Conservation (phyloP, 176 grass and related monocot species). For the Metroxylon sagu region DNA sequence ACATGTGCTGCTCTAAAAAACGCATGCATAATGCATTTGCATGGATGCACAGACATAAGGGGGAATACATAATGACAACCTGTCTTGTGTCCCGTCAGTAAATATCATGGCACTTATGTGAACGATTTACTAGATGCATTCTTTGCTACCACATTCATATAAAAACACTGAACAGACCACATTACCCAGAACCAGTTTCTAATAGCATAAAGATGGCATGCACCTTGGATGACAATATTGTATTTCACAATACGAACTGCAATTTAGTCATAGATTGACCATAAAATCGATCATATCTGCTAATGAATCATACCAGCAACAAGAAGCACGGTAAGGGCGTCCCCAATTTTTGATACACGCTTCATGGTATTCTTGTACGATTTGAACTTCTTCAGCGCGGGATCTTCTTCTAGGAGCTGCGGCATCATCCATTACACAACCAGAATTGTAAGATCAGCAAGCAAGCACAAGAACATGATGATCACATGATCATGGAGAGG, state of each 20-base stretch:
- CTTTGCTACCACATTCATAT: too few relatives aligned
- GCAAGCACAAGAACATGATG: too few relatives aligned
- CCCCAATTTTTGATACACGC: constrained; percentile 53
- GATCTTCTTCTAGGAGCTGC: constrained; percentile 73
- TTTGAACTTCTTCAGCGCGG: constrained; percentile 63
- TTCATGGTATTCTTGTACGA: constrained; percentile 63
- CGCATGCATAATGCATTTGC: too few relatives aligned
- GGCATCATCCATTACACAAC: not conserved
- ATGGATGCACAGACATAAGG: too few relatives aligned
- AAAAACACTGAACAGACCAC: too few relatives aligned
- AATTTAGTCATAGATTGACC: not conserved
- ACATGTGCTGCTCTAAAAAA: too few relatives aligned
- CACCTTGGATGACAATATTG: not conserved
- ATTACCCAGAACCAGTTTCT: too few relatives aligned
- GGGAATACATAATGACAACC: too few relatives aligned
- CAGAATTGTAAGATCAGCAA: not conserved
- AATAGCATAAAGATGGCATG: too few relatives aligned
- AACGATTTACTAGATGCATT: too few relatives aligned
- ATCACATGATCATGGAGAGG: not conserved
- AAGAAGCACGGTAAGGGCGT: constrained; percentile 40
- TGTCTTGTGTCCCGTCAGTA: too few relatives aligned
- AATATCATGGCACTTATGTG: too few relatives aligned
- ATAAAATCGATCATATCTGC: not conserved
- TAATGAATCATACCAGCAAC: constrained; percentile 35
- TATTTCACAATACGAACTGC: not conserved